Evolutionary conservation across 176 grass and related monocot genomes (phyloP).

Genomic region (Cenchrus purpureus): DNA sequence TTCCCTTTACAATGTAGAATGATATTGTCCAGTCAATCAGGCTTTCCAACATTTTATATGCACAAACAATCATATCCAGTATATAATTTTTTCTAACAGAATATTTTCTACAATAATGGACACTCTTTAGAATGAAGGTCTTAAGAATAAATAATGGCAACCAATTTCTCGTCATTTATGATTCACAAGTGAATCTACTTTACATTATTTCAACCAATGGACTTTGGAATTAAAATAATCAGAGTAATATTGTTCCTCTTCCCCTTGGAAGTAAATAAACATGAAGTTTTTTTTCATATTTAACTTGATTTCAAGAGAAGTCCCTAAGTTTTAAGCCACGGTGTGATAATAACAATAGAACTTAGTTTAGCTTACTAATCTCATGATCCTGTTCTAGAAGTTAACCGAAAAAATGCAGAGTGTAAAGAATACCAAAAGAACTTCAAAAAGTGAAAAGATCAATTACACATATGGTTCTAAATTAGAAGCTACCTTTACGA

Average conservation of each 20-base stretch:
- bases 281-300: conserved; percentile 16
- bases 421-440: conserved; percentile 24
- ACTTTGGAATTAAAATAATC: neutral
- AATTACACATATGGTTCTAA: conserved; percentile 4
- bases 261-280: neutral
- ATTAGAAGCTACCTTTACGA: conserved; percentile 70
- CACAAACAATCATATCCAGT: conserved; percentile 24
- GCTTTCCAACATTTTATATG: conserved; percentile 5
- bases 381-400: neutral
- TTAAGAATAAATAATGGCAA: neutral
- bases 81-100: conserved; percentile 10
- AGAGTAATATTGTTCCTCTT: neutral
- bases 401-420: neutral
- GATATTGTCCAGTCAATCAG: conserved; percentile 6
- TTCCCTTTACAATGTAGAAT: conserved; percentile 1
- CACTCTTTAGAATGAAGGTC: neutral
- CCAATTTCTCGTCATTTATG: neutral
- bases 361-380: conserved; percentile 14
- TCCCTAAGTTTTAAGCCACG: neutral
- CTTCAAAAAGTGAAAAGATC: neutral
- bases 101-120: neutral
- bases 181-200: neutral
- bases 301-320: conserved; percentile 15
- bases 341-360: neutral
- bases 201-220: neutral